These are phyloP conservation scores for Westerdykella aurantiaca DNA, from an alignment of 2,329 filamentous ascomycete genomes.

Conservation along the genomic window DNA sequence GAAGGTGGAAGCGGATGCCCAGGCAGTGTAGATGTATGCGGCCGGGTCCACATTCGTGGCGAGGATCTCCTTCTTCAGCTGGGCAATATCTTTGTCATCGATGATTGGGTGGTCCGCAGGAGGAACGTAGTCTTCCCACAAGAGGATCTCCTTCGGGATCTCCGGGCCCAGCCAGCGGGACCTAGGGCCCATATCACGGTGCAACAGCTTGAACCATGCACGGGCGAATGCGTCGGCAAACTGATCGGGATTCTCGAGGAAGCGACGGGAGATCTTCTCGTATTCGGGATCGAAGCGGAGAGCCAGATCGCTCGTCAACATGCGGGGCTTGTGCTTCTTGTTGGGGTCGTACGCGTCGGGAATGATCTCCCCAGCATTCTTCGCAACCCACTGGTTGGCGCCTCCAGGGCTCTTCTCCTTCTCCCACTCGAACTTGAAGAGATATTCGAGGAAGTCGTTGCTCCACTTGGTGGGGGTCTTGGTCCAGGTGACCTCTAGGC, in stretches of 20 bases:
- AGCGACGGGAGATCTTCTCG: constrained; percentile 69
- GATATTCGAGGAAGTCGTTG: constrained; percentile 67
- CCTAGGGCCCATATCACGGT: constrained; percentile 71
- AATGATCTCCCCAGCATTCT: constrained; percentile 60
- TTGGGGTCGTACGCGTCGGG: constrained; percentile 64
- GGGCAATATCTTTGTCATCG: constrained; percentile 56
- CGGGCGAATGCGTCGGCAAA: constrained; percentile 63
- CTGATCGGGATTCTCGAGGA: constrained; percentile 62
- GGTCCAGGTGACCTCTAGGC: constrained; percentile 76
- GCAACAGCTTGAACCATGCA: constrained; percentile 79
- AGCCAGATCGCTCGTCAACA: constrained; percentile 70
- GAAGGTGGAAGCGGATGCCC: constrained; percentile 34
- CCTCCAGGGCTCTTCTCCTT: constrained; percentile 68
- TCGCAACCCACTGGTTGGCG: constrained; percentile 71
- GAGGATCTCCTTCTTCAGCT: constrained; percentile 64
- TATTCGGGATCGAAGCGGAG: constrained; percentile 66
- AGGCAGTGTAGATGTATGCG: constrained; percentile 53
- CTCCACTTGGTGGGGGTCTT: constrained; percentile 70
- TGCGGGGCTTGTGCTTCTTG: constrained; percentile 69
- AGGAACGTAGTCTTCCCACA: constrained; percentile 72
- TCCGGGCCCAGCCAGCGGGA: constrained; percentile 69
- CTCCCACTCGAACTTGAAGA: constrained; percentile 76
- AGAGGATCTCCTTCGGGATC: constrained; percentile 60
- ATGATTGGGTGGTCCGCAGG: constrained; percentile 53
- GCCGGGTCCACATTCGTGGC: constrained; percentile 54